Evolutionary conservation across 305 asterid genomes (phyloP), one percentile per base, ranked within the genome.

Genomic region (Rubia tinctorum): DNA sequence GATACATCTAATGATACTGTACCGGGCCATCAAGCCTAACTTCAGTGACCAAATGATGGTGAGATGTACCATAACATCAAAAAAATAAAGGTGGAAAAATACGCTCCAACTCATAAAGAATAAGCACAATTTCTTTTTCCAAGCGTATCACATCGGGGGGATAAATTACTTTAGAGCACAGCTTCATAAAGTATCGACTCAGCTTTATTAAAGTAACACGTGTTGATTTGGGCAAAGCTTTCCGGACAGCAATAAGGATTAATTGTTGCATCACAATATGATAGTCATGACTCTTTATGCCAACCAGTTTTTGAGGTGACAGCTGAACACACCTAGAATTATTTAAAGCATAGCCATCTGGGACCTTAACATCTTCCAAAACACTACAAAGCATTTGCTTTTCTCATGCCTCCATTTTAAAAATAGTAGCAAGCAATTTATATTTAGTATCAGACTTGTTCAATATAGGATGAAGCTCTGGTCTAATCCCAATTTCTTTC

Each of bases 31-130:
- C 67, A 8, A 62, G 17, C 10, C 34, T 62, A 12, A 62, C 67
- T 34, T 62, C 43, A 11, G 67, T 62, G 7, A n/a, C 67, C 18
- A 62, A 62, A 62, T 62, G 17, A 62, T n/a, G 14, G 68, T 5
- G 1, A 18, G 37, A 43, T 43, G 56, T 7, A 67, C 58, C 56
- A 42, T 66, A 1, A 66, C 25, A 43, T 42, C 71, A 42, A 30
- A 66, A 66, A 66, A n/a, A 66, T 6, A 56, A 66, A 18, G 71
- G 53, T 5, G 71, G 71, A 7, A 40, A 66, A 7, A 66, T 18
- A 6, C 1, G 3, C 12, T 67, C 37, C 9, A 67, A 13, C 12
- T 67, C 18, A 43, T n/a, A 18, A 8, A 67, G 71, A 18, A 67
- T 43, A 0, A n/a, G 2, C 0, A 8, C 1, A 43, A 67, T 67